Evolutionary conservation across 768 basidiomycete genomes (phyloP), one percentile per base, ranked within the genome.

Genomic region (Lentinula lateritia): DNA sequence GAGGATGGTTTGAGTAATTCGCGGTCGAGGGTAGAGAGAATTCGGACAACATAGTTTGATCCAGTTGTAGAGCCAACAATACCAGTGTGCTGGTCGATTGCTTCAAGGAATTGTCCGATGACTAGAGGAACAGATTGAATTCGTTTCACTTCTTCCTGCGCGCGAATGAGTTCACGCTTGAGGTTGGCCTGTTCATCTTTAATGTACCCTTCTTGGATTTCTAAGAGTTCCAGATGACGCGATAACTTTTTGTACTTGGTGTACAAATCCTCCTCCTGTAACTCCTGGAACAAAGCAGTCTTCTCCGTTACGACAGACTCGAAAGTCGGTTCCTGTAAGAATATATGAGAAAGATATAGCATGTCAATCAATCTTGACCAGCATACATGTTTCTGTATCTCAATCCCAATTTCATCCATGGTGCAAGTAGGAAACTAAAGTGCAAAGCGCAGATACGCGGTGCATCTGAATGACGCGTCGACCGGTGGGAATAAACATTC

Each of bases 1-100:
- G 94, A 93, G 6, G 93, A 95, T 0, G 97, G 96, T 74, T 99
- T 99, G 68, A 99, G 83, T 39, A 99, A 78, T 75, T 99, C 97
- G 64, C 96, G 88, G 77, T 99, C 97, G 52, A 99, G 82, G 1
- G 97, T 99, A 2, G 93, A 95, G 34, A 99, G 82, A 61, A 99
- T 98, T 64, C 97, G 87, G 67, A 98, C 96, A 56, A 99, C 95
- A 70, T 98, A 98, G 76, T 98, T 99, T 13, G 92, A 94, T 10
- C 97, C 97, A 3, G 97, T 98, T 0, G 97, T 99, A 13, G 92
- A 95, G 52, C 95, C 96, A 18, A 98, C 97, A 66, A 99, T 99
- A 63, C 90, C 94, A 15, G 96, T 94, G 67, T 90, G 87, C 73
- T 98, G 93, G 80, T 99, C 97, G 72, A 99, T 98, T 56, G 97